Conservation (phyloP, 2,329 filamentous ascomycete genomes). For the Penicillium sp. region DNA sequence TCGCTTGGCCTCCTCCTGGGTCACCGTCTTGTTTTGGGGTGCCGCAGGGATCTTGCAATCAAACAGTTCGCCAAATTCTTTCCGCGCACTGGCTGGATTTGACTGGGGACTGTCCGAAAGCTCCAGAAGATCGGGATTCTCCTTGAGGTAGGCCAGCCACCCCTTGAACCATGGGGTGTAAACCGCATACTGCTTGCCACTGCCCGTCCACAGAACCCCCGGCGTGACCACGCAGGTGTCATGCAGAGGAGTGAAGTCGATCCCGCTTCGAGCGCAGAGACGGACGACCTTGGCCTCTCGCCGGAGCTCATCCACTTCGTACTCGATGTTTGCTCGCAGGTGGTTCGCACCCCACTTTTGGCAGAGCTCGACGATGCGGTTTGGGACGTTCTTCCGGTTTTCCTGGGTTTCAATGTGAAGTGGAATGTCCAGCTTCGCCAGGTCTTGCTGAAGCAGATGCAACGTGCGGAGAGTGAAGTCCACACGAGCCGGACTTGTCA, state of each 20-base stretch:
- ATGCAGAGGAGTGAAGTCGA: conserved; percentile 66
- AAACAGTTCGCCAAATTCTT: conserved; percentile 54
- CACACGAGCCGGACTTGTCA: conserved; percentile 65
- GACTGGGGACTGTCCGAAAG: conserved; percentile 52
- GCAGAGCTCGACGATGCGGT: conserved; percentile 59
- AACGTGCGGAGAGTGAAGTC: conserved; percentile 76
- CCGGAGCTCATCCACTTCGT: conserved; percentile 83
- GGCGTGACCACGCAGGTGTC: conserved; percentile 80
- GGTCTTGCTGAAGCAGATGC: conserved; percentile 56
- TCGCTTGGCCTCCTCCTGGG: conserved; percentile 52
- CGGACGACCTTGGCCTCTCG: conserved; percentile 64
- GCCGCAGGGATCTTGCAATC: conserved; percentile 54
- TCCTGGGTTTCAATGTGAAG: conserved; percentile 67
- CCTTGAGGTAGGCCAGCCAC: conserved; percentile 69
- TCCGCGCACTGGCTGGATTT: conserved; percentile 48
- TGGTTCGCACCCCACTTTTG: conserved; percentile 67
- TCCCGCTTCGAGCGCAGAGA: conserved; percentile 55
- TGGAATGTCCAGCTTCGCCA: conserved; percentile 68
- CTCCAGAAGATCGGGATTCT: conserved; percentile 61
- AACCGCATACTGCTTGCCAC: conserved; percentile 74
- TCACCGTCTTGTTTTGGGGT: conserved; percentile 58
- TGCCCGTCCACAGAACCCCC: conserved; percentile 58
- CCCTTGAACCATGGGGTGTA: conserved; percentile 76
- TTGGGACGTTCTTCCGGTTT: conserved; percentile 57
- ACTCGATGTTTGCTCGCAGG: conserved; percentile 78